Percentiles rank a stretch among this genome's conserved stretches.
Evolutionary conservation across 108 stramenopile genomes (phyloP).

Genomic region (Pseudonitzschia multiseries): DNA sequence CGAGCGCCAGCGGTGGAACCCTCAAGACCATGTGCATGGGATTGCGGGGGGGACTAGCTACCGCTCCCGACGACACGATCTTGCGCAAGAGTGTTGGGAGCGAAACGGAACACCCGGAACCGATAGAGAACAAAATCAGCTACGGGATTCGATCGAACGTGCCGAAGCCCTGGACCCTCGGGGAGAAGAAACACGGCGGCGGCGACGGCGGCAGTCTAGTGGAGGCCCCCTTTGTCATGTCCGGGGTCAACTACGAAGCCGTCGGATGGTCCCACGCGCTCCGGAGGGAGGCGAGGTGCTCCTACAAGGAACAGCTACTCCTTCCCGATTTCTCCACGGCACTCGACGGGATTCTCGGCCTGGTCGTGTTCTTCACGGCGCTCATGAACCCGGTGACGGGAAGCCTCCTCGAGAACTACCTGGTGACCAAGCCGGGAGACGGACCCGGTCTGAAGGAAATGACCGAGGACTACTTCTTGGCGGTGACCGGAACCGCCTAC

Average conservation of each 20-base stretch:
- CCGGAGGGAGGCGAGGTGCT: constrained; percentile 6
- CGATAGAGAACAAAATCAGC: constrained; percentile 34
- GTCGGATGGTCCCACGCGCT: constrained; percentile 66
- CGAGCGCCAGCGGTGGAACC: constrained; percentile 63
- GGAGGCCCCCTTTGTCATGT: constrained; percentile 71
- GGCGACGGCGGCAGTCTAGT: background rate
- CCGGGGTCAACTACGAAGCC: constrained; percentile 60
- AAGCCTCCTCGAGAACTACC: constrained; percentile 43
- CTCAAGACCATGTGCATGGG: constrained; percentile 35
- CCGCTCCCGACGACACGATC: background rate
- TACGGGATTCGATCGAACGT: background rate
- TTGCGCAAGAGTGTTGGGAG: background rate
- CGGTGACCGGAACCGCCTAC: constrained; percentile 46
- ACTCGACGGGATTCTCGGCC: constrained; percentile 39
- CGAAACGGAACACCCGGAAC: background rate
- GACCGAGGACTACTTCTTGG: constrained; percentile 56
- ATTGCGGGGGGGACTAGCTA: background rate
- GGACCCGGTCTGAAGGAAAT: constrained; percentile 73
- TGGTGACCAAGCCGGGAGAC: constrained; percentile 75
- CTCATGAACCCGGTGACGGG: constrained; percentile 63
- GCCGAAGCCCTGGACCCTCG: background rate
- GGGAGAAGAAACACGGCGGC: background rate
- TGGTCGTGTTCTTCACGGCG: constrained; percentile 35
- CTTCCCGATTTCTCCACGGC: constrained; percentile 45
- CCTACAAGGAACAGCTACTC: constrained; percentile 56